Evolutionary conservation across 148 eudicot species (phyloP).

Genomic region (Diospyros lotus): DNA sequence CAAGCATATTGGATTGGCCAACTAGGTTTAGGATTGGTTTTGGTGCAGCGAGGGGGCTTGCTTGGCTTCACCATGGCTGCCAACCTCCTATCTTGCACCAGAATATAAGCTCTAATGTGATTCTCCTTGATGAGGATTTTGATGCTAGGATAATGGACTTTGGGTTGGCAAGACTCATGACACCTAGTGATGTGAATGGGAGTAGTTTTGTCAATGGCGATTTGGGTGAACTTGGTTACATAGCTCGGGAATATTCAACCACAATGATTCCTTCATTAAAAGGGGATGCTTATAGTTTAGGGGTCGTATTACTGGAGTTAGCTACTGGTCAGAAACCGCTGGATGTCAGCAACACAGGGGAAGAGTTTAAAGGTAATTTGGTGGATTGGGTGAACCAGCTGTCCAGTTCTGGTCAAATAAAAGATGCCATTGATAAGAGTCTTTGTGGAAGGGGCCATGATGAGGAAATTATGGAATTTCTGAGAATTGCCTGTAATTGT

Average conservation of each 20-base stretch:
- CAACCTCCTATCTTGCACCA: slow-evolving; percentile 61
- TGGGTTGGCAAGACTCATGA: slow-evolving; percentile 56
- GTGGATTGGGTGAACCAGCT: slow-evolving; percentile 68
- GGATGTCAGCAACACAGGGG: slow-evolving; percentile 39
- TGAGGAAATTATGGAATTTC: slow-evolving; percentile 54
- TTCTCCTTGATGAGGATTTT: slow-evolving; percentile 65
- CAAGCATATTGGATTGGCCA: slow-evolving; percentile 44
- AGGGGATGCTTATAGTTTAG: slow-evolving; percentile 68
- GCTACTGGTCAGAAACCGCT: slow-evolving; percentile 67
- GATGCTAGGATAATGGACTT: slow-evolving; percentile 59
- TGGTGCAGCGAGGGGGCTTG: slow-evolving; percentile 62
- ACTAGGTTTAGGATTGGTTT: slow-evolving; percentile 52
- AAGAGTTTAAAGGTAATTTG: slow-evolving; percentile 58
- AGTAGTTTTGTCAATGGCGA: slow-evolving; percentile 52
- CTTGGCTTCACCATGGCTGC: slow-evolving; percentile 77
- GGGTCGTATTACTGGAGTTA: slow-evolving; percentile 61
- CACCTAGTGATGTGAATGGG: slow-evolving; percentile 37
- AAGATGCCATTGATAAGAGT: slow-evolving; percentile 55
- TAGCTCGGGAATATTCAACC: slow-evolving; percentile 66
- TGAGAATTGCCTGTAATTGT: slow-evolving; percentile 61
- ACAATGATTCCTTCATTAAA: slow-evolving; percentile 60
- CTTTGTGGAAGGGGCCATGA: slow-evolving; percentile 55
- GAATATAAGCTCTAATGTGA: slow-evolving; percentile 52
- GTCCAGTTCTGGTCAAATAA: slow-evolving; percentile 42
- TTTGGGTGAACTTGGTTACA: slow-evolving; percentile 67